Evolutionary conservation across 2,329 filamentous ascomycete species (phyloP), one percentile per base, ranked within the genome.

Genomic region (Cryphonectria naterciae): DNA sequence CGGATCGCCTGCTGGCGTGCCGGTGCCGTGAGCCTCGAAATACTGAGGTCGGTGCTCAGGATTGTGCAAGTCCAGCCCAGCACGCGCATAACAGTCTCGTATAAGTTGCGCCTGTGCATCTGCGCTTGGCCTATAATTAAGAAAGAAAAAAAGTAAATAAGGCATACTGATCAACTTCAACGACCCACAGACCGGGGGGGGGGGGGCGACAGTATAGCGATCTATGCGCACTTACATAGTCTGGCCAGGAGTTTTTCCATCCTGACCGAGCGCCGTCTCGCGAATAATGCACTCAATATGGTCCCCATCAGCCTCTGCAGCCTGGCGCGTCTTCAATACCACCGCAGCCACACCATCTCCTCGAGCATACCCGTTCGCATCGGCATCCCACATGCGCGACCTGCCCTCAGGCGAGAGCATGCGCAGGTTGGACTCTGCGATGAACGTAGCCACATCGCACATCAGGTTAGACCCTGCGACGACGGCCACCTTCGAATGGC

Each of bases 311-410:
- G 76, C 77, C 7, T 88, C 67, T 0, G 87, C 87, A 41, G 79
- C 78, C 15, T 80, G 80, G 17, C 80, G 76, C 1, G 76, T 80
- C 76, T 88, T 88, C 1, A 88, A 72, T 0, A 87, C 70, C 0
- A 88, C 41, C 1, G 81, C 79, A 0, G 79, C 84, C 10, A 84
- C 74, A 1, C 86, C 87, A 70, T 88, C 86, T 1, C 85, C 86
- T 17, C 86, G 79, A 0, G 81, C 85, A 71, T 88, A 88, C 0
- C 86, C 87, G 68, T 86, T 79, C 0, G 83, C 86, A 7, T 76
- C 75, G 0, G 76, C 75, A 71, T 87, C 85, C 76, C 83, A 87
- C 74, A 81, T 81, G n/a, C 79, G 78, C 37, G 78, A 83, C 56
- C 76, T 78, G 0, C 81, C 80, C 1, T 78, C 75, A 2, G 80